These are phyloP conservation scores for Pythium vanterpoolii DNA, from an alignment of 352 stramenopile species.

Conservation along the genomic window DNA sequence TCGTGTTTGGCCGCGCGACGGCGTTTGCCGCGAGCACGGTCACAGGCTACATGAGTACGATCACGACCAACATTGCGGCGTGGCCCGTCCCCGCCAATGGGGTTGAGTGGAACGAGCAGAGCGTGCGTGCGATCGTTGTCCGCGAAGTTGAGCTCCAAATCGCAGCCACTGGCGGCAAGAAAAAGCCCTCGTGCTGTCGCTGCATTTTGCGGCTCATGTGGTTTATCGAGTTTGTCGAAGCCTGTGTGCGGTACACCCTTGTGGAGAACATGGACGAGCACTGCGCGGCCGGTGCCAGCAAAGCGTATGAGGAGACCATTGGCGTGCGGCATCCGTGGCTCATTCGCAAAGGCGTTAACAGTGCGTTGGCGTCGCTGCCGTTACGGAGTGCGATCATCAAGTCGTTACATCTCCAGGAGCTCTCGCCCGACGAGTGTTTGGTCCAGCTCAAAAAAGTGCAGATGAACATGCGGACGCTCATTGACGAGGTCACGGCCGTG, in stretches of 20 bases:
- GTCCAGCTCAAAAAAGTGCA: slow-evolving; percentile 41
- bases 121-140: slow-evolving; percentile 51
- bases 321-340: slow-evolving; percentile 79
- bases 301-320: slow-evolving; percentile 83
- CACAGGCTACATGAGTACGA: slow-evolving; percentile 66
- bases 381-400: slow-evolving; percentile 51
- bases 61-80: slow-evolving; percentile 51
- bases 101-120: slow-evolving; percentile 47
- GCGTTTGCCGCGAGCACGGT: slow-evolving; percentile 79
- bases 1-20: slow-evolving; percentile 75
- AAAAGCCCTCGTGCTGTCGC: slow-evolving; percentile 74
- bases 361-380: slow-evolving; percentile 61
- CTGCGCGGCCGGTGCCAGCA: slow-evolving; percentile 56
- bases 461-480: slow-evolving; percentile 39
- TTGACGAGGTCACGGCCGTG: slow-evolving; percentile 46
- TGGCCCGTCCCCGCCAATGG: slow-evolving; percentile 33
- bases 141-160: slow-evolving; percentile 61
- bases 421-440: slow-evolving; percentile 32
- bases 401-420: slow-evolving; percentile 37
- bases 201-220: slow-evolving; percentile 72
- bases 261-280: slow-evolving; percentile 65
- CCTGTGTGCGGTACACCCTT: slow-evolving; percentile 63
- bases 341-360: slow-evolving; percentile 82
- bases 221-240: slow-evolving; percentile 85
- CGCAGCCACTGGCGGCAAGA: slow-evolving; percentile 70